Base-by-base conservation (phyloP, 1,139 yeast genomes). In the Nakaseomyces bracarensis region DNA sequence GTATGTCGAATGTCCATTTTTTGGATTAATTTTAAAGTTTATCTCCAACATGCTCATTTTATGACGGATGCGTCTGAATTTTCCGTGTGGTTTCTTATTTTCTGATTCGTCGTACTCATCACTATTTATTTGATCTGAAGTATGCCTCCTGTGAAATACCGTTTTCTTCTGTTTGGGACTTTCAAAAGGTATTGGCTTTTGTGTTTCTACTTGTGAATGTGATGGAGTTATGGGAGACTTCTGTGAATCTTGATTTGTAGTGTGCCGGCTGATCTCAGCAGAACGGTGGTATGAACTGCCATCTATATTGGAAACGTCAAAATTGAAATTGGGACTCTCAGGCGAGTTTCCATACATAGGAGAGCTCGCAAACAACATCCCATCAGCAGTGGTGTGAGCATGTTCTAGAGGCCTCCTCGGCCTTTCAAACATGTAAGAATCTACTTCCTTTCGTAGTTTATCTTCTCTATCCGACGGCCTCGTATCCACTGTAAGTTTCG, bases 21-120 rank as follows among this genome's bases (percentile, higher is more conserved):
- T 31, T 19, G 22, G 20, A 14, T 13, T 31, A 14, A 31, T 19
- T 11, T 42, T 45, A 13, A 44, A 38, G 29, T 43, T 43, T 14
- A 43, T 26, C 19, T 44, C 47, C 18, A 47, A 16, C n/a, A 31
- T 39, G 25, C 41, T 40, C 31, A 49, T 42, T 23, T 40, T 47
- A 26, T 43, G 42, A 30, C 38, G 43, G 20, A 47, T 19, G 28
- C 45, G 39, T 29, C 43, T 43, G 36, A 48, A 42, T 34, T 40
- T 42, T 29, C 43, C 34, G 13, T 36, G 40, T 16, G 33, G 18
- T n/a, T 14, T 33, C 11, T 33, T 33, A n/a, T 21, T 11, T 10
- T 33, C 7, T n/a, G 13, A 18, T n/a, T n/a, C n/a, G n/a, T n/a
- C n/a, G n/a, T n/a, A n/a, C n/a, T n/a, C n/a, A 4, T 33, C 36